Base-by-base conservation (phyloP, 2,329 filamentous ascomycete species). In the Zymoseptoria brevis region DNA sequence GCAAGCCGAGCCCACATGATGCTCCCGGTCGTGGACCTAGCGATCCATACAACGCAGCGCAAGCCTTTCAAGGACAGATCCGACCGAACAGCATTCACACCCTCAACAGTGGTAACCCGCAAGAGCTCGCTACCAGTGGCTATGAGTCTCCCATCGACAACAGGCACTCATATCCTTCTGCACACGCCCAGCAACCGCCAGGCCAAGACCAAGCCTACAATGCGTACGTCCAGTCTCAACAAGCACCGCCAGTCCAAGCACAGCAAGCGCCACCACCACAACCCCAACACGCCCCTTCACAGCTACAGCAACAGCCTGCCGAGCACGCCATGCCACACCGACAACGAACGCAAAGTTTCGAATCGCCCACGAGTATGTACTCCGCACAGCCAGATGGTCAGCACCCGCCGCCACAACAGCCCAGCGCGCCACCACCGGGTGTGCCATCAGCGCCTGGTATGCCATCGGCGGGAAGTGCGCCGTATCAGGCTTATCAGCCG, bases 101-200 rank as follows among this genome's bases (percentile, higher is more conserved):
- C 0, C 68, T 72, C 11, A 73, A 73, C 62, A 68, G 65, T 53
- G 73, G 72, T 21, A 71, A 73, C 52, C 78, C 78, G 4, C 78
- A 80, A 60, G 78, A 80, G 66, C 70, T 80, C 19, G 74, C 76
- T 19, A 77, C 77, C 4, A 71, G 74, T 9, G 74, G 76, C 24
- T 79, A 75, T 60, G 77, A 80, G 62, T 77, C 75, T 7, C 78
- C 78, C 1, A 65, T 77, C 2, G 77, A 79, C 62, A 75, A 74
- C 60, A 69, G 77, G 11, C 74, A 76, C 50, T 74, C 73, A 19
- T 75, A 76, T 62, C 66, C 67, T 55, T 67, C 63, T 7, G 63
- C 69, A 64, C 56, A 69, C 66, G 61, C 63, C 50, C 63, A 62
- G 55, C 56, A 57, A 19, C 55, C 56, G 29, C 54, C 57, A 19